Evolutionary conservation across 495 filamentous ascomycete species (phyloP).

Genomic region (Viridothelium virens): DNA sequence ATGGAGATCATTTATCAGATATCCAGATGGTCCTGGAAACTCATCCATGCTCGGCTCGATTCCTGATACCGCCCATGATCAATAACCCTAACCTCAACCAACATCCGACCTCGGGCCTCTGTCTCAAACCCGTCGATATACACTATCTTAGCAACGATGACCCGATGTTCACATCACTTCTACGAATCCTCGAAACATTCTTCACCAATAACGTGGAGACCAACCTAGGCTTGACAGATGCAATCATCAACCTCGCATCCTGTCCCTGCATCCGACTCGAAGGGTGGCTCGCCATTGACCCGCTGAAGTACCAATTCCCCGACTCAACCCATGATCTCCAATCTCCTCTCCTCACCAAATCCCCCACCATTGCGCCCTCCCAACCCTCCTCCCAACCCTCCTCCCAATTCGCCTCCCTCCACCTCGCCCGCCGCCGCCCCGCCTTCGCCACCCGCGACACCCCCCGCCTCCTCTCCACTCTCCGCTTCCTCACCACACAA

Average conservation of each 20-base stretch:
- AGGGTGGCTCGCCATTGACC: slow-evolving; percentile 79
- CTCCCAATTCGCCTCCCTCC: slow-evolving; percentile 16
- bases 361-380: slow-evolving; percentile 16
- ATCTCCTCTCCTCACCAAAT: slow-evolving; percentile 7
- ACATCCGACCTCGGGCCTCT: slow-evolving; percentile 16
- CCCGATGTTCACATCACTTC: slow-evolving; percentile 61
- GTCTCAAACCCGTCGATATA: slow-evolving; percentile 15
- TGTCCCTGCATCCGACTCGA: slow-evolving; percentile 79
- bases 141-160: slow-evolving; percentile 41
- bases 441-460: slow-evolving; percentile 23
- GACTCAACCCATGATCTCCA: slow-evolving; percentile 35
- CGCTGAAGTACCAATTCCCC: slow-evolving; percentile 48
- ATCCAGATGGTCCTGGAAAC: slow-evolving; percentile 68
- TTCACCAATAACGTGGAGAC: slow-evolving; percentile 83
- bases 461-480: slow-evolving; percentile 28
- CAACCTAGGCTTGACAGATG: slow-evolving; percentile 78
- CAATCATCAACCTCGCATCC: slow-evolving; percentile 70
- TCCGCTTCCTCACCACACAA: slow-evolving; percentile 26
- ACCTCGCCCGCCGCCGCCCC: slow-evolving; percentile 27
- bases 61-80: slow-evolving; percentile 33
- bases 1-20: slow-evolving; percentile 77
- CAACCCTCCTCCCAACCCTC: slow-evolving; percentile 13
- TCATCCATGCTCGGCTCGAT: slow-evolving; percentile 60
- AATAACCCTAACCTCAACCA: slow-evolving; percentile 37
- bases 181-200: slow-evolving; percentile 66